phyloP scores from a whole-genome alignment of 2,329 filamentous ascomycete species.

The Clonostachys solani region DNA sequence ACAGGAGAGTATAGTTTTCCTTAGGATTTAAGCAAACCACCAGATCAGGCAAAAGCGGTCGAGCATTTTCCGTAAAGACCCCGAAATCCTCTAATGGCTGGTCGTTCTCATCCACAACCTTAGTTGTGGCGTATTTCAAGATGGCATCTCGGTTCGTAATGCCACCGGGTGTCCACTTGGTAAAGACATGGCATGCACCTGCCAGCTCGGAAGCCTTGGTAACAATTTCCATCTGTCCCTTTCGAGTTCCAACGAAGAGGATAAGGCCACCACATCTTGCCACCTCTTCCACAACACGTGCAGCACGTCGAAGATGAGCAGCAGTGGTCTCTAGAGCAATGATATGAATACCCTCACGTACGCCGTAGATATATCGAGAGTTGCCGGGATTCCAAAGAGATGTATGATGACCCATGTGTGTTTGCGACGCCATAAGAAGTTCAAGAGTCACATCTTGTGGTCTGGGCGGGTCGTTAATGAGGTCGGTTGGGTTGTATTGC shows the following conservation, averaged over 20 bases:
- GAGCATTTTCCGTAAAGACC: slow-evolving; percentile 55
- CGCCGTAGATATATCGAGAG: slow-evolving; percentile 88
- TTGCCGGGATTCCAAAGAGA: slow-evolving; percentile 94
- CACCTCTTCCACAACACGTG: slow-evolving; percentile 87
- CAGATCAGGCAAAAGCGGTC: slow-evolving; percentile 77
- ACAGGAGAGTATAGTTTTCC: slow-evolving; percentile 86
- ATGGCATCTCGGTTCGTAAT: slow-evolving; percentile 94
- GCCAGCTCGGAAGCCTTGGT: slow-evolving; percentile 77
- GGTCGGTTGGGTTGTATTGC: slow-evolving; percentile 60
- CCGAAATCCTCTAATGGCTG: slow-evolving; percentile 56
- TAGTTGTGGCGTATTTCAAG: slow-evolving; percentile 62
- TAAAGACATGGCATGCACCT: slow-evolving; percentile 81
- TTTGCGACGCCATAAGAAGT: slow-evolving; percentile 81
- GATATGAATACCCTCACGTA: slow-evolving; percentile 85
- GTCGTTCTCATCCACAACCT: slow-evolving; percentile 77
- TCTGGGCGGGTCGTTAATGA: slow-evolving; percentile 68
- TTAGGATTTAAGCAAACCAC: slow-evolving; percentile 90
- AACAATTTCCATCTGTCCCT: slow-evolving; percentile 76
- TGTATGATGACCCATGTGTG: slow-evolving; percentile 85
- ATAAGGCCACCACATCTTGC: slow-evolving; percentile 78
- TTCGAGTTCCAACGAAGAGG: slow-evolving; percentile 84
- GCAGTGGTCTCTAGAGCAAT: slow-evolving; percentile 88
- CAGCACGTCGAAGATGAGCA: slow-evolving; percentile 84
- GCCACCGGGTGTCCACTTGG: slow-evolving; percentile 85
- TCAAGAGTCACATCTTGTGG: slow-evolving; percentile 85